Evolutionary conservation across 805 yeast genomes (phyloP).

Genomic region (Yarrowia hollandica): DNA sequence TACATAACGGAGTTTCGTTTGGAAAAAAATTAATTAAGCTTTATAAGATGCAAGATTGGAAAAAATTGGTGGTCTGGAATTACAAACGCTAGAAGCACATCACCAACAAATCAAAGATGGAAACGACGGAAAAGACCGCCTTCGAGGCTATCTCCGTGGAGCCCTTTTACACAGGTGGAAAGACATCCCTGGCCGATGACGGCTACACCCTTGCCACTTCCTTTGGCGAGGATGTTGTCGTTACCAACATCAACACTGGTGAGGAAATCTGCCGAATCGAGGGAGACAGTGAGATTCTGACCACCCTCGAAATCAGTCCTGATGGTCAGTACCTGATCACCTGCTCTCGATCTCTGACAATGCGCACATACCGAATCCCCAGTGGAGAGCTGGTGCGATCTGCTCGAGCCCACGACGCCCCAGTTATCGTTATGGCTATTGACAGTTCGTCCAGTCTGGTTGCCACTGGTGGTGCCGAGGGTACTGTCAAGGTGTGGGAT

Average conservation of each 20-base stretch:
- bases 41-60: constrained; percentile 6
- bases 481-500: constrained; percentile 88
- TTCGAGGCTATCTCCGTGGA: constrained; percentile 54
- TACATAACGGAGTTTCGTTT: not conserved
- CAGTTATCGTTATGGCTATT: constrained; percentile 72
- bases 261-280: constrained; percentile 59
- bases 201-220: constrained; percentile 74
- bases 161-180: constrained; percentile 87
- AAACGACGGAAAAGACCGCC: constrained; percentile 41
- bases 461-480: constrained; percentile 96
- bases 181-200: constrained; percentile 66
- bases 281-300: constrained; percentile 82
- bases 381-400: constrained; percentile 39
- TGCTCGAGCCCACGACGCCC: constrained; percentile 57
- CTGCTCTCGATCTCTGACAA: constrained; percentile 79
- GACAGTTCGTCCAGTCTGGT: constrained; percentile 82
- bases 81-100: not conserved
- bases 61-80: not conserved
- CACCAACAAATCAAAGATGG: constrained; percentile 14
- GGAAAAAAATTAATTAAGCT: not conserved
- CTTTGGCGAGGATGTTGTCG: constrained; percentile 69
- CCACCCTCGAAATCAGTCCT: constrained; percentile 73
- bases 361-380: constrained; percentile 60
- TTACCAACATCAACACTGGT: constrained; percentile 64
- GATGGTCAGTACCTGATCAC: constrained; percentile 70